Evolutionary conservation across 768 basidiomycete species (phyloP).

Genomic region (Lactarius hatsudake): DNA sequence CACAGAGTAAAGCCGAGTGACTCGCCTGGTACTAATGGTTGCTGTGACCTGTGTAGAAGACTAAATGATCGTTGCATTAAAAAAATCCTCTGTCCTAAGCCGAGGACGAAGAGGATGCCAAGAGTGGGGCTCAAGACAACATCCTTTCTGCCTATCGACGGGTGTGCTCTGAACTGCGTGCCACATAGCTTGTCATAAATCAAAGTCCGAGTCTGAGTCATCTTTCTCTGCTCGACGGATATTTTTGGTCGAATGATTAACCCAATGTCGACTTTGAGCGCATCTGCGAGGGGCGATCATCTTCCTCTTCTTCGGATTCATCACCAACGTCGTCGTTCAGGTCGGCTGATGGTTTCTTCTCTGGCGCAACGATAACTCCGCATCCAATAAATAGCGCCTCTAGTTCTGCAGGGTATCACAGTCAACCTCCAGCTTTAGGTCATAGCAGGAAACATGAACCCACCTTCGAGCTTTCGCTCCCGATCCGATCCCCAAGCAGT

Average conservation of each 20-base stretch:
- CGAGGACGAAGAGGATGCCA: neutral
- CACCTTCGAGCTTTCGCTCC: conserved; percentile 78
- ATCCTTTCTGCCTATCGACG: neutral
- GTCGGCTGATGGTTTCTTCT: conserved; percentile 38
- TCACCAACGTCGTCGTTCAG: conserved; percentile 38
- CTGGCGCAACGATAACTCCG: conserved; percentile 60
- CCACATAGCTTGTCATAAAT: conserved; percentile 35
- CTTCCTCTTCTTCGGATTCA: conserved; percentile 48
- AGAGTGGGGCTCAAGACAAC: neutral
- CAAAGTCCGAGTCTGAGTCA: conserved; percentile 78
- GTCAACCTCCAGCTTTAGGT: conserved; percentile 1
- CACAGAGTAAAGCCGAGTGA: conserved; percentile 32
- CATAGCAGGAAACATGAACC: conserved; percentile 9
- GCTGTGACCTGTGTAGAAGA: conserved; percentile 25
- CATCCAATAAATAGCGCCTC: conserved; percentile 67
- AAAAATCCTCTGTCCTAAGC: neutral
- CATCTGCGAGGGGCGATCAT: conserved; percentile 51
- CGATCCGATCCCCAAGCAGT: conserved; percentile 80
- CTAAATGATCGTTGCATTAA: neutral
- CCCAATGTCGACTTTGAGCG: conserved; percentile 57
- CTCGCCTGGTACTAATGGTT: conserved; percentile 6
- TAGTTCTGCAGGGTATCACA: conserved; percentile 47
- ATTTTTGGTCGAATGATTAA: conserved; percentile 55
- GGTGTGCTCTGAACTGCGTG: neutral
- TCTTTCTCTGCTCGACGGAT: conserved; percentile 53